Base-by-base conservation (phyloP, 495 filamentous ascomycete species). In the Aspergillus bertholletiae region DNA sequence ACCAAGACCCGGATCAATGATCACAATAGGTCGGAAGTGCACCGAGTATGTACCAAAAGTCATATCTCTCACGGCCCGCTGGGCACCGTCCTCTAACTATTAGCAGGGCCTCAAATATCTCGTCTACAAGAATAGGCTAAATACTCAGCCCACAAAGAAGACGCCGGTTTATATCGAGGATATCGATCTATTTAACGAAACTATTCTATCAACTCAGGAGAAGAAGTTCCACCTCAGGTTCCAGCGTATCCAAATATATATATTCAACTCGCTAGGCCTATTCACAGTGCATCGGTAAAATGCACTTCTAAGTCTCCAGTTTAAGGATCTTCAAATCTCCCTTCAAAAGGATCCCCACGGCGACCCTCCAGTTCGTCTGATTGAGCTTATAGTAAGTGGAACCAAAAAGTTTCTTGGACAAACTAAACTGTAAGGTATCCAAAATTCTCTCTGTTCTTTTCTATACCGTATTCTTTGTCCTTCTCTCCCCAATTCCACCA, bases 161-260 rank as follows among this genome's bases (percentile, higher is more conserved):
- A 49, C 28, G 1, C 46, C 46, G 12, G 28, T 49, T 12, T 49
- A 30, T 49, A 49, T 49, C 18, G 46, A 49, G 35, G 46, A 49
- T 22, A 28, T 49, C 27, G 46, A 35, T 1, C 46, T 28, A 2
- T 28, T 49, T 13, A 24, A 49, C 23, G 46, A 49, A 28, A 49
- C 46, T 1, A 49, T 28, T 28, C 46, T 49, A 1, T 28, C n/a
- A 21, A 49, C 46, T 11, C 15, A 5, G 15, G 46, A 49, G 20
- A 49, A 49, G 28, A 26, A 28, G 20, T 49, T 49, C 13, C 5
- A 49, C 11, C 28, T 49, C 9, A 28, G 46, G 9, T 28, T 49
- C 22, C 46, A 49, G 27, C 46, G 46, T 11, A 49, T 49, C 13
- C 12, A 34, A 7, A 26, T 30, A 34, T 49, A 28, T 35, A 26